These are phyloP conservation scores for Crucibulum laeve DNA, from an alignment of 768 basidiomycete species.

Conservation along the genomic window DNA sequence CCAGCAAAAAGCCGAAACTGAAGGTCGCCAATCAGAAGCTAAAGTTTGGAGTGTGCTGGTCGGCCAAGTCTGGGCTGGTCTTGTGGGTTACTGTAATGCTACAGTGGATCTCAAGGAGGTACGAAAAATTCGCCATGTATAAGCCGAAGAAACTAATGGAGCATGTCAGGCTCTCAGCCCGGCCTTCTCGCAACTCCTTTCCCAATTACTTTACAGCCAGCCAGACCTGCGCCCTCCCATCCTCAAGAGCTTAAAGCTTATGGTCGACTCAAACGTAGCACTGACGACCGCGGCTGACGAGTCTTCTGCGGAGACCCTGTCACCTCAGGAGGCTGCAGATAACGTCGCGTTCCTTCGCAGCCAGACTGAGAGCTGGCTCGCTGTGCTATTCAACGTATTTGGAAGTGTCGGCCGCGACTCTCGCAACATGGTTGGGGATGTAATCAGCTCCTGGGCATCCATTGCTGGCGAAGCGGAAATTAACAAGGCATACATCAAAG, in stretches of 20 bases:
- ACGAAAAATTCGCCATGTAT: conserved; percentile 8
- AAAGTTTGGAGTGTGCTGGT: conserved; percentile 96
- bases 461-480: conserved; percentile 78
- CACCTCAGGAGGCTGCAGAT: conserved; percentile 52
- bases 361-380: conserved; percentile 90
- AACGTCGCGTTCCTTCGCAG: conserved; percentile 71
- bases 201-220: conserved; percentile 90
- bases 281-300: conserved; percentile 38
- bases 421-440: conserved; percentile 79
- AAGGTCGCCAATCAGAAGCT: conserved; percentile 73
- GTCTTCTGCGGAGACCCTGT: conserved; percentile 29
- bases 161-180: conserved; percentile 62
- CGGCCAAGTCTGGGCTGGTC: conserved; percentile 89
- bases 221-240: conserved; percentile 78
- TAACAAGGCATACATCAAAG: conserved; percentile 75
- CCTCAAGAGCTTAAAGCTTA: conserved; percentile 71
- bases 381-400: conserved; percentile 97
- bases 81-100: conserved; percentile 87
- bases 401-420: conserved; percentile 73
- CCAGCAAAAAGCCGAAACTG: conserved; percentile 74
- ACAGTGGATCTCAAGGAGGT: conserved; percentile 73
- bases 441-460: conserved; percentile 80
- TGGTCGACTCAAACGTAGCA: conserved; percentile 77
- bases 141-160: background rate
- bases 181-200: conserved; percentile 83